These are phyloP conservation scores for Pneumocystis sp. DNA, from an alignment of 1,139 yeast genomes.

Conservation along the genomic window DNA sequence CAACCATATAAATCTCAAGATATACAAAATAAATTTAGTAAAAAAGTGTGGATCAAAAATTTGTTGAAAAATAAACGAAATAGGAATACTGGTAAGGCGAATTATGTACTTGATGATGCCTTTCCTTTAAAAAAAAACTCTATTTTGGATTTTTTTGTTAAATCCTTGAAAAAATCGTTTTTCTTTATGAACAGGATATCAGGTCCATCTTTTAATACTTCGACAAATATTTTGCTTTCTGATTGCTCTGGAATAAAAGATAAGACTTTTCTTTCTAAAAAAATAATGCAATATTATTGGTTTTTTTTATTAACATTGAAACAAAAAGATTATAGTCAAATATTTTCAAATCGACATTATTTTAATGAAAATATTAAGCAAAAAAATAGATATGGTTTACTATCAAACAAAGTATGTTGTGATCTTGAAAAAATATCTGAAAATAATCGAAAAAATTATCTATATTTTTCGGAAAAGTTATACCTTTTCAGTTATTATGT, in stretches of 20 bases:
- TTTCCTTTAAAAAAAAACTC: background rate
- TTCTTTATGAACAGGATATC: background rate
- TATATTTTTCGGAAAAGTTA: background rate
- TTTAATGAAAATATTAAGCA: background rate
- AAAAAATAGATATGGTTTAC: background rate
- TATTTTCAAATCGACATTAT: background rate
- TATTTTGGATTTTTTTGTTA: background rate
- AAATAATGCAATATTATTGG: background rate
- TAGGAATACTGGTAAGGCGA: background rate
- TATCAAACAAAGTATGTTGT: background rate
- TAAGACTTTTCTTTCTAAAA: background rate
- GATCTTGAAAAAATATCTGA: background rate
- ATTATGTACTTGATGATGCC: background rate
- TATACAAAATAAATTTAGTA: background rate
- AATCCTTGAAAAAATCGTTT: background rate
- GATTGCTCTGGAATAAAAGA: background rate
- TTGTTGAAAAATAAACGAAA: background rate
- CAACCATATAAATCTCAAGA: background rate
- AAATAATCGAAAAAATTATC: background rate
- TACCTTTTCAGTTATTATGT: background rate
- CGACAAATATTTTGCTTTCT: background rate
- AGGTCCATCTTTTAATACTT: background rate
- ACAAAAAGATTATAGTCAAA: background rate
- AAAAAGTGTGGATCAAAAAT: background rate
- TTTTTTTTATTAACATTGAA: background rate